Evolutionary conservation across 1,139 yeast species (phyloP).

Genomic region (Debaryomyces coudertii): DNA sequence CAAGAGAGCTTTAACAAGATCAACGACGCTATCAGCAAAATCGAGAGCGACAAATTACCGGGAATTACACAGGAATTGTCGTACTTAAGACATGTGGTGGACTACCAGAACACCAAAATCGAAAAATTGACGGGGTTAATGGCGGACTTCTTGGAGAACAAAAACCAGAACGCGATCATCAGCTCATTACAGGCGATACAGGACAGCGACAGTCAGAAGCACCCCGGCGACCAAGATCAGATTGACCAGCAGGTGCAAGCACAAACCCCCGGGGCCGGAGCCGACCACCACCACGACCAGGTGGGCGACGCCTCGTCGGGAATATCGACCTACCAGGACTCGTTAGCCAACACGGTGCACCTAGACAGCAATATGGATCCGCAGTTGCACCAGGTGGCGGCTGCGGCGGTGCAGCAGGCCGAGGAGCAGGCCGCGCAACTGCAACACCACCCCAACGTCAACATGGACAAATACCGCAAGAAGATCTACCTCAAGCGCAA

Average conservation of each 20-base stretch:
- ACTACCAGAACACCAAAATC: constrained; percentile 42
- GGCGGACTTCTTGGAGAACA: constrained; percentile 37
- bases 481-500: constrained; percentile 15
- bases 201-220: constrained; percentile 24
- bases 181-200: constrained; percentile 31
- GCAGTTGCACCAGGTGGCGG: constrained; percentile 43
- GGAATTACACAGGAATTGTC: constrained; percentile 36
- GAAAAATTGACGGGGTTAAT: constrained; percentile 42
- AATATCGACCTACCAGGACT: constrained; percentile 11
- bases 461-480: constrained; percentile 17
- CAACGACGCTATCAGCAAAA: constrained; percentile 16
- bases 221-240: constrained; percentile 3
- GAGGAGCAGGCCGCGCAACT: constrained; percentile 19
- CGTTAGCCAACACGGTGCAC: constrained; percentile 15
- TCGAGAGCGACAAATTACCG: constrained; percentile 27
- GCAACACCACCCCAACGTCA: constrained; percentile 1
- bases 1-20: constrained; percentile 16
- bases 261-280: constrained; percentile 22
- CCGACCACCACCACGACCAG: constrained; percentile 22
- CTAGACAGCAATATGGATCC: constrained; percentile 44
- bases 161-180: constrained; percentile 35
- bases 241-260: constrained; percentile 11
- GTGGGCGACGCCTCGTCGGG: constrained; percentile 10
- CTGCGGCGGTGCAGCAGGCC: constrained; percentile 34
- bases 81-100: constrained; percentile 41